A percentile compares a stretch with the other conserved stretches of the same genome.
phyloP scores from a whole-genome alignment of 768 basidiomycete genomes.

The Tricholoma matsutake region DNA sequence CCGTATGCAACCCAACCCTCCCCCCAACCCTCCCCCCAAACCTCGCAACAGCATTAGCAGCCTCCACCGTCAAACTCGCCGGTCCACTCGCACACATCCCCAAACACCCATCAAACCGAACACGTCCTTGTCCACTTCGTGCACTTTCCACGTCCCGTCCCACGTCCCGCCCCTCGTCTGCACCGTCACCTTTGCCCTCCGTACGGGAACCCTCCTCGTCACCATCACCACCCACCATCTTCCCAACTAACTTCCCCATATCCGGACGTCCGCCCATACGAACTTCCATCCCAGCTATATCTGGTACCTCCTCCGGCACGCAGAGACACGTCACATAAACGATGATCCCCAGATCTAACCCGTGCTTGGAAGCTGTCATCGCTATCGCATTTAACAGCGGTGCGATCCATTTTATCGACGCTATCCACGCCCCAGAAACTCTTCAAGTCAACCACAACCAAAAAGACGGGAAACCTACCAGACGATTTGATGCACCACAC shows the following conservation, averaged over 20 bases:
- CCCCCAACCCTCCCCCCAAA: slow-evolving; percentile 51
- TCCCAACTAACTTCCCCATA: slow-evolving; percentile 8
- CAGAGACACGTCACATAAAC: slow-evolving; percentile 79
- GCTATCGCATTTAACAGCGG: slow-evolving; percentile 39
- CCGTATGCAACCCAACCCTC: slow-evolving; percentile 71
- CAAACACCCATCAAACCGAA: slow-evolving; percentile 53
- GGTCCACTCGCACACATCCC: slow-evolving; percentile 85
- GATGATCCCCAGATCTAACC: slow-evolving; percentile 64
- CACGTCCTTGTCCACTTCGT: slow-evolving; percentile 6
- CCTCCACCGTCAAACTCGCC: slow-evolving; percentile 62
- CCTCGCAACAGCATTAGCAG: slow-evolving; percentile 77
- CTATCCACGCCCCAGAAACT: too few species aligned
- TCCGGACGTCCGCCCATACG: slow-evolving; percentile 19
- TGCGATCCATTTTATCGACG: slow-evolving; percentile 41
- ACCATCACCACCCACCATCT: slow-evolving; percentile 7
- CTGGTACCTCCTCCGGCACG: slow-evolving; percentile 60
- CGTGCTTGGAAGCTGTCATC: slow-evolving; percentile 29
- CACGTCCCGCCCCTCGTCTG: too few species aligned
- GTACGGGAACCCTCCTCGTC: slow-evolving; percentile 6
- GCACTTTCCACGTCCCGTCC: slow-evolving; percentile 9
- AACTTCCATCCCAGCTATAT: slow-evolving; percentile 50
- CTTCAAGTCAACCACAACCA: too few species aligned
- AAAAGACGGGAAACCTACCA: too few species aligned
- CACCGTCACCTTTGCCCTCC: background rate
- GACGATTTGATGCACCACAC: slow-evolving; percentile 79